Evolutionary conservation across 2,329 filamentous ascomycete species (phyloP), one percentile per base, ranked within the genome.

Genomic region (Alternaria arbusti): DNA sequence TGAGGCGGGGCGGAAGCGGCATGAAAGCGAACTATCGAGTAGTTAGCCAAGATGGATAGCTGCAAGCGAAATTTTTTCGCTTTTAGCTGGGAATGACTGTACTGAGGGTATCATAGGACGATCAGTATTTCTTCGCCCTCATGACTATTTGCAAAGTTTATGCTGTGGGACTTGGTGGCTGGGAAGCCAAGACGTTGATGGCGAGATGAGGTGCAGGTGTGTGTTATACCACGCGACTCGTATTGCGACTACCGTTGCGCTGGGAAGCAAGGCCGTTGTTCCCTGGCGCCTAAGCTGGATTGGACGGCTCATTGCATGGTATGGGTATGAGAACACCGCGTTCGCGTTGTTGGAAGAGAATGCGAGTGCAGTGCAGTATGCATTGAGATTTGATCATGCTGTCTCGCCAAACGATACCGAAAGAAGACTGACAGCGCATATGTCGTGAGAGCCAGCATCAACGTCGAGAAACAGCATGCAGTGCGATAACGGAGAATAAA

Each of bases 161-260:
- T 63, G 55, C 60, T 50, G 55, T 63, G 60, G 25, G 57, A 59
- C 55, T 30, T 54, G 20, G 28, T 36, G 28, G 49, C 43, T 54
- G 26, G 40, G 28, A 7, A 12, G 49, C 49, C 12, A 51, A 51
- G 49, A 40, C 30, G n/a, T 40, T 40, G 28, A 25, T 52, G 20
- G 30, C 28, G 49, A 40, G 13, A 17, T 40, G 36, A 40, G 36
- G 36, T 40, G 36, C 36, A 25, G 32, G 5, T n/a, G 49, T n/a
- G 47, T 40, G 9, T 23, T 23, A 32, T 52, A 40, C 36, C 28
- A 15, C 13, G 49, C 49, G 49, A 51, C 28, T 51, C 28, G 49
- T 51, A 22, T 32, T 25, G 51, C 12, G 26, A 45, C 32, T 25
- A 43, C 22, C 51, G 43, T 54, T 11, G 12, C n/a, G 51, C 40